A percentile compares a stretch with the other conserved stretches of the same genome.
These are phyloP conservation scores for Teratosphaeriaceae sp. DNA, from an alignment of 2,329 filamentous ascomycete genomes.

Conservation along the genomic window DNA sequence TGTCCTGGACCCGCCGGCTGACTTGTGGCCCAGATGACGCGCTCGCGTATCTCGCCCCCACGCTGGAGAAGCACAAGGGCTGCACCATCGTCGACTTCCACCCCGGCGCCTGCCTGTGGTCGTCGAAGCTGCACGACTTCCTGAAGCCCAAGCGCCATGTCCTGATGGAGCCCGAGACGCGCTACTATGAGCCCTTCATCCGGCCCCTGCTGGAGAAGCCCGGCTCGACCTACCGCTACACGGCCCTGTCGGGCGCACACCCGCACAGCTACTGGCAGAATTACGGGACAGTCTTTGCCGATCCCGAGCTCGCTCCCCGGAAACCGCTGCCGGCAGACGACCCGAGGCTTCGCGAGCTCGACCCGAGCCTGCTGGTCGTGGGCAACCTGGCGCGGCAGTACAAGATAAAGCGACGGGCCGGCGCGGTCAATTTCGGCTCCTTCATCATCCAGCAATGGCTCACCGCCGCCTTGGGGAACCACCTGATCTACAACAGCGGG, in stretches of 20 bases:
- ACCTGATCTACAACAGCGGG: constrained; percentile 63
- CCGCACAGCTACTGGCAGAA: constrained; percentile 19
- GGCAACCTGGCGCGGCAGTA: constrained; percentile 29
- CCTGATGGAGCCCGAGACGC: constrained; percentile 65
- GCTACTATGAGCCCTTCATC: constrained; percentile 56
- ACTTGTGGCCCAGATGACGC: constrained; percentile 52
- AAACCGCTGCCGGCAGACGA: constrained; percentile 32
- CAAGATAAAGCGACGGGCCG: not conserved
- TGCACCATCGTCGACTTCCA: constrained; percentile 86
- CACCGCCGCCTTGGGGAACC: constrained; percentile 42
- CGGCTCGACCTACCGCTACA: constrained; percentile 44
- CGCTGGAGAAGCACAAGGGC: constrained; percentile 62
- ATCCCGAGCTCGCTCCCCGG: constrained; percentile 50
- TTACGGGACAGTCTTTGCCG: constrained; percentile 48
- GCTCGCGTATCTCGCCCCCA: constrained; percentile 60
- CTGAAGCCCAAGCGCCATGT: constrained; percentile 77
- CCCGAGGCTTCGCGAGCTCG: constrained; percentile 45
- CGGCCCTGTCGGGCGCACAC: constrained; percentile 21
- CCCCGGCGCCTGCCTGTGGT: constrained; percentile 74
- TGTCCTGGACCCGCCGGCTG: not conserved
- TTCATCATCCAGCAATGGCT: constrained; percentile 58
- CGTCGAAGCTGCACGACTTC: constrained; percentile 64
- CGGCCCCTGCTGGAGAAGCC: constrained; percentile 34
- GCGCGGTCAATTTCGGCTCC: constrained; percentile 1
- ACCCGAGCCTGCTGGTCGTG: constrained; percentile 62